phyloP scores from a whole-genome alignment of 2,329 filamentous ascomycete species.

The Lecanicillium sp. region DNA sequence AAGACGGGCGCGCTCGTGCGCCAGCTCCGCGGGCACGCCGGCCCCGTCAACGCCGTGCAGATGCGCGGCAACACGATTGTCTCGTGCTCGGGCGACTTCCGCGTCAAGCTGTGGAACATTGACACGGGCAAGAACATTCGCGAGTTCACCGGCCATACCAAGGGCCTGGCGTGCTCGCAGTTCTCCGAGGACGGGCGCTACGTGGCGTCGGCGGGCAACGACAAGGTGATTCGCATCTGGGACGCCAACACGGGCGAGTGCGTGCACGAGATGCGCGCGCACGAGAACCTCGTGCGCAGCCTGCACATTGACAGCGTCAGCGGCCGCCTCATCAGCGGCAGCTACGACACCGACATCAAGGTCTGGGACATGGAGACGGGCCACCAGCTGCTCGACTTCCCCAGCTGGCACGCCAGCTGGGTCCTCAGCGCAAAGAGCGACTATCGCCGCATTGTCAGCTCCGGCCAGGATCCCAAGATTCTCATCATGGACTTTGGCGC shows the following conservation, averaged over 20 bases:
- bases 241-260: conserved; percentile 85
- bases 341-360: conserved; percentile 92
- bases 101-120: conserved; percentile 93
- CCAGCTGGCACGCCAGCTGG: conserved; percentile 96
- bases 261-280: conserved; percentile 71
- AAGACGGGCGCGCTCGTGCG: conserved; percentile 67
- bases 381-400: conserved; percentile 71
- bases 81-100: conserved; percentile 87
- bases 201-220: conserved; percentile 90
- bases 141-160: conserved; percentile 83
- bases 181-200: conserved; percentile 93
- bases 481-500: conserved; percentile 88
- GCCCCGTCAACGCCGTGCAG: conserved; percentile 94
- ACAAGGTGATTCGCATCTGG: conserved; percentile 93
- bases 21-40: conserved; percentile 75
- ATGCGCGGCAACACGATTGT: conserved; percentile 88
- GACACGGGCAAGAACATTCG: conserved; percentile 81
- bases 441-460: conserved; percentile 88
- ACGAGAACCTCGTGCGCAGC: conserved; percentile 79
- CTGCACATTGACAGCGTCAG: conserved; percentile 85
- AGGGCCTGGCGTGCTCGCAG: conserved; percentile 90
- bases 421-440: conserved; percentile 94
- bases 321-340: conserved; percentile 80
- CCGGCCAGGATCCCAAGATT: conserved; percentile 87
- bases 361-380: conserved; percentile 85